Evolutionary conservation across 2,329 filamentous ascomycete species (phyloP).

Genomic region (Penicillium sp.): DNA sequence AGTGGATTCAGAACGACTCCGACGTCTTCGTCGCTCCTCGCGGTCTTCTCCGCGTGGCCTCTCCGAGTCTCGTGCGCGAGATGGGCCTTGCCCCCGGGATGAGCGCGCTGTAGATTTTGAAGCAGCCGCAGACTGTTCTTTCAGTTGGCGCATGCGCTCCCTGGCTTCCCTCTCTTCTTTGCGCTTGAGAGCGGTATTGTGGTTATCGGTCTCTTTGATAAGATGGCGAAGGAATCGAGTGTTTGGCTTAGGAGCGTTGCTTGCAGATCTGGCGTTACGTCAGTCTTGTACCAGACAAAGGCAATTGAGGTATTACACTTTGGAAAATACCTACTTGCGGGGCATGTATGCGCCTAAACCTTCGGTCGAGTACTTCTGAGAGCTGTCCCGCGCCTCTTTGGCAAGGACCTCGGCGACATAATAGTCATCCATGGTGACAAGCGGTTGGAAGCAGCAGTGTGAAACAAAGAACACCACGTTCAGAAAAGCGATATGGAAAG

Average conservation of each 20-base stretch:
- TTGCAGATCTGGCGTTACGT: slow-evolving; percentile 53
- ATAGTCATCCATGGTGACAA: slow-evolving; percentile 40
- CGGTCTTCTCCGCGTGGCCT: slow-evolving; percentile 22
- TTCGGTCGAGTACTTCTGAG: slow-evolving; percentile 71
- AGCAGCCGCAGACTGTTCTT: slow-evolving; percentile 36
- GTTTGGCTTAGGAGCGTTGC: slow-evolving; percentile 80
- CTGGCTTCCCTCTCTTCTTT: slow-evolving; percentile 80
- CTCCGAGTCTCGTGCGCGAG: slow-evolving; percentile 20
- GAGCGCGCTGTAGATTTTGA: slow-evolving; percentile 27
- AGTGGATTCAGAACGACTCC: slow-evolving; percentile 27
- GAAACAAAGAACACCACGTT: not conserved
- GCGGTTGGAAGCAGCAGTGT: not conserved
- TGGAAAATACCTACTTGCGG: slow-evolving; percentile 46
- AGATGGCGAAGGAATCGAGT: slow-evolving; percentile 86
- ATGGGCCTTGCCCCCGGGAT: slow-evolving; percentile 36
- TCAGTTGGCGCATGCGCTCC: slow-evolving; percentile 65
- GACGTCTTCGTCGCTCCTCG: slow-evolving; percentile 25
- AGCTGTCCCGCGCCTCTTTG: slow-evolving; percentile 74
- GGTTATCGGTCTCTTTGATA: slow-evolving; percentile 80
- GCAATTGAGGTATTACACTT: not conserved
- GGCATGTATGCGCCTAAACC: slow-evolving; percentile 69
- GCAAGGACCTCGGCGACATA: slow-evolving; percentile 78
- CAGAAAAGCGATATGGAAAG: not conserved
- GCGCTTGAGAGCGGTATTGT: slow-evolving; percentile 83
- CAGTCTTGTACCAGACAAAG: not conserved